These are phyloP conservation scores for Sphaerulina vaccinii DNA, from an alignment of 2,329 filamentous ascomycete genomes.

Conservation along the genomic window DNA sequence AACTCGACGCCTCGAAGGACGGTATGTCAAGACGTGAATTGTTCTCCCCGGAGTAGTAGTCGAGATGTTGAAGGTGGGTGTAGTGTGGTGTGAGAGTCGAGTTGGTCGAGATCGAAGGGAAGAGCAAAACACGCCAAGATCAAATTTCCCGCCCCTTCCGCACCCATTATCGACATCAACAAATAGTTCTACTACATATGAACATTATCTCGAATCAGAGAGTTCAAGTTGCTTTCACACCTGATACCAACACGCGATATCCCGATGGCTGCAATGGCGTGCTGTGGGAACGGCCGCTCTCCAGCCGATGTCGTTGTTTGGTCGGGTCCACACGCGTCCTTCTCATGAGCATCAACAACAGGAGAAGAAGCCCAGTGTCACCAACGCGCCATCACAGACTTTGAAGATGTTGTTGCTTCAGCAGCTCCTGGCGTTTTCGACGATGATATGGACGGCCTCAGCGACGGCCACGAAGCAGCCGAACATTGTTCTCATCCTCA, in stretches of 20 bases:
- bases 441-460: neutral
- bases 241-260: neutral
- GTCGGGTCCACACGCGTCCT: neutral
- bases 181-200: too few relatives aligned
- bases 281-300: neutral
- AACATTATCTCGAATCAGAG: too few relatives aligned
- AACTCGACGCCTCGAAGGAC: too few relatives aligned
- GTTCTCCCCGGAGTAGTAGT: too few relatives aligned
- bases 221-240: too few relatives aligned
- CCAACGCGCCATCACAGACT: neutral
- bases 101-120: too few relatives aligned
- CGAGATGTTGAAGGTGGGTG: too few relatives aligned
- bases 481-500: slow-evolving; percentile 66
- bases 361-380: neutral
- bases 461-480: slow-evolving; percentile 25
- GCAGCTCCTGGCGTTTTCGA: neutral
- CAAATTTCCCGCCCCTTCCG: too few relatives aligned
- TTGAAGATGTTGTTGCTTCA: neutral
- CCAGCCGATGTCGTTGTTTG: neutral
- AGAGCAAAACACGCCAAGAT: too few relatives aligned
- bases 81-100: too few relatives aligned
- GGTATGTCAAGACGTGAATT: too few relatives aligned
- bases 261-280: neutral
- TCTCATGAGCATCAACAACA: neutral
- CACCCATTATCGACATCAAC: too few relatives aligned